Evolutionary conservation across 306 rosid genomes (phyloP).

Genomic region (Malus asiatica): DNA sequence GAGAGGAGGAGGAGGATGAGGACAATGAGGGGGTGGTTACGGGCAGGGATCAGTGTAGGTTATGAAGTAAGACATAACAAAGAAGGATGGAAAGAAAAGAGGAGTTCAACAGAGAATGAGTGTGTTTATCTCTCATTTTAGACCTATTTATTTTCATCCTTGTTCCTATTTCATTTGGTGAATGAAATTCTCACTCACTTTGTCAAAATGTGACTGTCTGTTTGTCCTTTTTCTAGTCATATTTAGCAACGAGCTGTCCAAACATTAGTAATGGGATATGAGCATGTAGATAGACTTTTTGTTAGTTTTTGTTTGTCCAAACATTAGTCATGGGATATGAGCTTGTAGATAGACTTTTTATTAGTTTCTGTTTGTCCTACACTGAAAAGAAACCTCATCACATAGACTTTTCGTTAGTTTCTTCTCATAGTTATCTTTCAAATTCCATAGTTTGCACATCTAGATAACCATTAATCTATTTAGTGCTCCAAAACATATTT

Average conservation of each 20-base stretch:
- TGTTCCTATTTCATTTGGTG: not conserved
- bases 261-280: constrained; percentile 15
- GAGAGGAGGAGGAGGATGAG: no score
- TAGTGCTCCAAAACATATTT: constrained; percentile 8
- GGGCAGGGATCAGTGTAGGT: no score
- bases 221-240: constrained; percentile 3
- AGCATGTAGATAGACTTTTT: not conserved
- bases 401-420: not conserved
- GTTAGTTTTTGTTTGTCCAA: no score
- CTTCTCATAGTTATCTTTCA: not conserved
- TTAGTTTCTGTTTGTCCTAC: not conserved
- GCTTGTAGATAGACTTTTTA: not conserved
- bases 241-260: not conserved
- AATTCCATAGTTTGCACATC: not conserved
- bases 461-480: not conserved
- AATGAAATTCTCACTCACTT: not conserved
- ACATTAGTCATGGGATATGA: constrained; percentile 14
- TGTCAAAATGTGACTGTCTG: constrained; percentile 8
- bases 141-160: no score
- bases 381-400: not conserved
- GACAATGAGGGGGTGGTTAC: no score
- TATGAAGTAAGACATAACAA: no score
- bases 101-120: no score
- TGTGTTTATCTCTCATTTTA: no score
- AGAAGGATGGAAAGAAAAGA: no score